Conservation (phyloP, 73 alveolate genomes). For the Tetrahymena malaccensis region DNA sequence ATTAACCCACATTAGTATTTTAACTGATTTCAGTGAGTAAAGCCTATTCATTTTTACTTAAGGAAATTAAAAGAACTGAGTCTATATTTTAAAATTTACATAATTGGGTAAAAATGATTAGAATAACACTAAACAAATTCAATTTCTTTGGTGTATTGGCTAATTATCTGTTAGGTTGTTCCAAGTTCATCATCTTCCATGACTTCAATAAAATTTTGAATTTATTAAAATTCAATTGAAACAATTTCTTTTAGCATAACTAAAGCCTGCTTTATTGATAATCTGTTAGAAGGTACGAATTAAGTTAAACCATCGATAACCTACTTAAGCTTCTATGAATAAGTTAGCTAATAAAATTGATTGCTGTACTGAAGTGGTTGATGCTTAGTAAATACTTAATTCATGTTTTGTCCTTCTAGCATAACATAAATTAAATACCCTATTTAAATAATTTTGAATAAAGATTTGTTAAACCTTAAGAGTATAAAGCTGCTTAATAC, state of each 20-base stretch:
- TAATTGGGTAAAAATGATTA: too few species aligned
- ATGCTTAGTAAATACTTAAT: too few species aligned
- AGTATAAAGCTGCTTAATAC: too few species aligned
- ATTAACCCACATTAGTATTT: too few species aligned
- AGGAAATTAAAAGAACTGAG: too few species aligned
- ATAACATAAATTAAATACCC: background rate
- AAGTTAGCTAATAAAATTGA: too few species aligned
- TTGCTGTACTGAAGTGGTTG: too few species aligned
- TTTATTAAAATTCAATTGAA: background rate
- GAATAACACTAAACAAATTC: background rate
- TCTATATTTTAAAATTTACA: background rate
- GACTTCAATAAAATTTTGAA: background rate
- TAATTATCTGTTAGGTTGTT: background rate
- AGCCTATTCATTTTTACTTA: background rate
- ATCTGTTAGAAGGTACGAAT: background rate
- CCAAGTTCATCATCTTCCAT: background rate
- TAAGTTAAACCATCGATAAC: background rate
- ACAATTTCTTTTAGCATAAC: background rate
- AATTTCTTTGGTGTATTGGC: background rate
- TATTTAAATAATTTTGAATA: too few species aligned
- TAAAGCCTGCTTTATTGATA: too few species aligned
- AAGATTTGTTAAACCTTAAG: background rate
- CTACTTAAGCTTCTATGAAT: background rate
- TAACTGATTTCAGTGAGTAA: background rate
- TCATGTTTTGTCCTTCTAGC: too few species aligned